Evolutionary conservation across 148 eudicot genomes (phyloP), one percentile per base, ranked within the genome.

Genomic region (Persicaria tinctoria): DNA sequence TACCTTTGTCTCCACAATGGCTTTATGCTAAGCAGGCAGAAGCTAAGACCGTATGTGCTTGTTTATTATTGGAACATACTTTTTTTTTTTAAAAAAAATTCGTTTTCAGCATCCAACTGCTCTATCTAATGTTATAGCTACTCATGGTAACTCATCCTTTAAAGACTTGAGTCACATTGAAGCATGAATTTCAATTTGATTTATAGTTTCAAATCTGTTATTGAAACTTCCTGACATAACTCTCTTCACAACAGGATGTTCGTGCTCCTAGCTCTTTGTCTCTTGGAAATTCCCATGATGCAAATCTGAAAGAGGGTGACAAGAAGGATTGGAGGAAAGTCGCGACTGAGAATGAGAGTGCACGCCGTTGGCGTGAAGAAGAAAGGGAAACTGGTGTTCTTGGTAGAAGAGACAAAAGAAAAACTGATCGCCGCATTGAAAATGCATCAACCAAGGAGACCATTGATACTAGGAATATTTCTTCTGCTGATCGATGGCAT

Each of bases 341-440:
- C 75, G 84, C 85, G 20, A 66, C 85, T 71, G 97, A 95, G 74
- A 82, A 83, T 75, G 96, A 94, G 48, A 83, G 86, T 80, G 85
- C 87, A n/a, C 88, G 93, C 68, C 96, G 96, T 74, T 95, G 98
- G 98, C 97, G 96, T 51, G 98, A 95, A 84, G 98, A 95, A 78
- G 98, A 95, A 85, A 86, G 98, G 80, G 98, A 95, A 86, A 95
- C 97, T 73, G 92, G 98, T 78, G 82, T 95, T 78, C 93, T 95
- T 78, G 96, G 93, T 73, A 87, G 97, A 86, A 90, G 96, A 80
- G 97, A 91, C 56, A 89, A 90, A 50, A 85, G 92, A 82, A 95
- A 92, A 78, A 75, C 88, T 13, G 98, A 90, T 51, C 91, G 98
- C 50, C 95, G 98, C 73, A 87, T 74, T 76, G 97, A 94, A 73